Conservation (phyloP, 352 stramenopile genomes). For the Pilasporangium apinafurcum region DNA sequence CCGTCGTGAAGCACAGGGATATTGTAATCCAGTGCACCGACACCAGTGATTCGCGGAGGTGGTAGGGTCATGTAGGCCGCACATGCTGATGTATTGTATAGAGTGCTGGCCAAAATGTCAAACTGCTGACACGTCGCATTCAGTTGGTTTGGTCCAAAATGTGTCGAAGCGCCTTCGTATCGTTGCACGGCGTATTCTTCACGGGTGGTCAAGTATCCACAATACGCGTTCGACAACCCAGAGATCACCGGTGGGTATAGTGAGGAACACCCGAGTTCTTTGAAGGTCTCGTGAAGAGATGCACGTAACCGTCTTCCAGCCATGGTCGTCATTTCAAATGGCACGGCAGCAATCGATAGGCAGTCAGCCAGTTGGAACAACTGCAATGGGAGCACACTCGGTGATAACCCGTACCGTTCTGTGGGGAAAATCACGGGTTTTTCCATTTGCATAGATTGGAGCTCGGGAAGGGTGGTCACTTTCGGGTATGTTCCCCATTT, state of each 20-base stretch:
- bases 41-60: slow-evolving; percentile 47
- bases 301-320: slow-evolving; percentile 56
- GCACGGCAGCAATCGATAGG: slow-evolving; percentile 60
- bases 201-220: slow-evolving; percentile 78
- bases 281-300: slow-evolving; percentile 23
- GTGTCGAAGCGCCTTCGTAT: slow-evolving; percentile 87
- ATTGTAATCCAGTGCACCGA: slow-evolving; percentile 70
- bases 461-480: slow-evolving; percentile 64
- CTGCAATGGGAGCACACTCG: slow-evolving; percentile 65
- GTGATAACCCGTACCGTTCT: slow-evolving; percentile 65
- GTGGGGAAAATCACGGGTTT: slow-evolving; percentile 80
- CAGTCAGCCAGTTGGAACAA: slow-evolving; percentile 49
- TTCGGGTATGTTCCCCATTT: slow-evolving; percentile 65
- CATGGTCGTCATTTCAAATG: slow-evolving; percentile 86
- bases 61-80: slow-evolving; percentile 13
- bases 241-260: slow-evolving; percentile 52
- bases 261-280: slow-evolving; percentile 3
- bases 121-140: slow-evolving; percentile 76
- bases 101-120: slow-evolving; percentile 35
- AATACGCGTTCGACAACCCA: slow-evolving; percentile 78
- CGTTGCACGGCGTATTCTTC: slow-evolving; percentile 84
- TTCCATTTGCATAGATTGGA: slow-evolving; percentile 69
- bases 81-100: slow-evolving; percentile 11
- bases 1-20: slow-evolving; percentile 69
- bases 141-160: slow-evolving; percentile 85